Conservation (phyloP, 1,284 basidiomycete genomes). For the Fomitiporia mediterranea region DNA sequence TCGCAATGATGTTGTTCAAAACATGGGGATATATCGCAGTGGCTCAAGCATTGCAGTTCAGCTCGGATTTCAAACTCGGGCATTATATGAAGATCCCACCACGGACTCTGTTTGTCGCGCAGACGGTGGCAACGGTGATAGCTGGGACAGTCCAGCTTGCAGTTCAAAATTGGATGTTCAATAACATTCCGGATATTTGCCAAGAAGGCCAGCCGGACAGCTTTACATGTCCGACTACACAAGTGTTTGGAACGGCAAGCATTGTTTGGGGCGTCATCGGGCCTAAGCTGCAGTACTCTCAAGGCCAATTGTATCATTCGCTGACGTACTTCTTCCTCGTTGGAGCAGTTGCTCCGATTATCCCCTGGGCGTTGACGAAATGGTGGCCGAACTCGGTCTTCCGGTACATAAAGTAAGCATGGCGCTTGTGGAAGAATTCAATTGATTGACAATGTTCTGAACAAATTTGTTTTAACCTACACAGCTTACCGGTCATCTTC, state of each 20-base stretch:
- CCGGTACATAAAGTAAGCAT: slow-evolving; percentile 41
- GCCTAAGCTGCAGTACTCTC: slow-evolving; percentile 30
- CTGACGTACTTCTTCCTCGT: slow-evolving; percentile 51
- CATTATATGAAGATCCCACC: slow-evolving; percentile 32
- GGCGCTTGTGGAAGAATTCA: background rate
- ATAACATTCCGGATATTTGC: slow-evolving; percentile 29
- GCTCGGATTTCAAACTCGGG: slow-evolving; percentile 32
- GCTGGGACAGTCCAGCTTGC: slow-evolving; percentile 30
- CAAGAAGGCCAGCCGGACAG: slow-evolving; percentile 25
- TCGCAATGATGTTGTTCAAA: slow-evolving; percentile 46
- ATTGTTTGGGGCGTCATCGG: slow-evolving; percentile 35
- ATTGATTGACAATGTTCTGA: background rate
- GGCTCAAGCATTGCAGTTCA: slow-evolving; percentile 32
- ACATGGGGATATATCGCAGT: slow-evolving; percentile 34
- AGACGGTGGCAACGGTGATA: slow-evolving; percentile 37
- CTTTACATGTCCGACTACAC: slow-evolving; percentile 41
- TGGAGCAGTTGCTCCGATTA: slow-evolving; percentile 43
- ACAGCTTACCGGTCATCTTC: slow-evolving; percentile 48
- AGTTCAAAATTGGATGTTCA: slow-evolving; percentile 35
- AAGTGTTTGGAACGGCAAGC: slow-evolving; percentile 33
- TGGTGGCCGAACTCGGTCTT: slow-evolving; percentile 41
- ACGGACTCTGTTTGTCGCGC: slow-evolving; percentile 32
- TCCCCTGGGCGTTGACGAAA: slow-evolving; percentile 36
- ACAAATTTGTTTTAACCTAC: background rate
- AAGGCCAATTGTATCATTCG: slow-evolving; percentile 24